Evolutionary conservation across 2,329 filamentous ascomycete genomes (phyloP).

Genomic region (Hymenoscyphus fraxineus): DNA sequence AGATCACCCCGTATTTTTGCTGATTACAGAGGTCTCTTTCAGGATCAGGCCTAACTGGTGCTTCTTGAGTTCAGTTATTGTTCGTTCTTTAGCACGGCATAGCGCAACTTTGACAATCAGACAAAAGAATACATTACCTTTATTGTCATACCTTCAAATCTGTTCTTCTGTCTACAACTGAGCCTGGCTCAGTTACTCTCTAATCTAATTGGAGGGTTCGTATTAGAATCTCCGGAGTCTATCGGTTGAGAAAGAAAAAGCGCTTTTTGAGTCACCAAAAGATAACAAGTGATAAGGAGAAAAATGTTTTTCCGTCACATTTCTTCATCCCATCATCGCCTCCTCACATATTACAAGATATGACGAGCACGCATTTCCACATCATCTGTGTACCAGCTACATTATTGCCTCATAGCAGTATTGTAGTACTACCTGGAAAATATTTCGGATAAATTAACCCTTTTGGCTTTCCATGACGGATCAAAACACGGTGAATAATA

Average conservation of each 20-base stretch:
- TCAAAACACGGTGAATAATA: neutral
- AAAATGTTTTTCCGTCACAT: neutral
- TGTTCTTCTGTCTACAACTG: neutral
- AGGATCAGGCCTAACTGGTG: neutral
- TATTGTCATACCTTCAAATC: neutral
- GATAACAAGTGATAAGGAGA: neutral
- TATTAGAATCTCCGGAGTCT: neutral
- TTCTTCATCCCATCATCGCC: neutral
- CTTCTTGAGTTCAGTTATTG: neutral
- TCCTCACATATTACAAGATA: conserved; percentile 1
- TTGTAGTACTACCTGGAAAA: neutral
- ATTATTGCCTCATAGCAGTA: neutral
- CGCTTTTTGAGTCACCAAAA: neutral
- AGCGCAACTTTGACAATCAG: neutral
- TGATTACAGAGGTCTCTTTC: neutral
- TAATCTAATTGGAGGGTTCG: neutral
- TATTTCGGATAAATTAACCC: neutral
- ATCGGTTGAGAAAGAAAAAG: neutral
- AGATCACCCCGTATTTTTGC: neutral
- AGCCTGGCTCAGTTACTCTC: neutral
- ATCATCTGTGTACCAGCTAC: neutral
- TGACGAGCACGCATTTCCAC: neutral
- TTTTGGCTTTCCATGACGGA: neutral
- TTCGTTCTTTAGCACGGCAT: neutral
- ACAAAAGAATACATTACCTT: neutral